Percentiles rank a stretch among this genome's conserved stretches.
These are phyloP conservation scores for Acanthamoeba quina DNA, from an alignment of 208 protist species.

Conservation along the genomic window DNA sequence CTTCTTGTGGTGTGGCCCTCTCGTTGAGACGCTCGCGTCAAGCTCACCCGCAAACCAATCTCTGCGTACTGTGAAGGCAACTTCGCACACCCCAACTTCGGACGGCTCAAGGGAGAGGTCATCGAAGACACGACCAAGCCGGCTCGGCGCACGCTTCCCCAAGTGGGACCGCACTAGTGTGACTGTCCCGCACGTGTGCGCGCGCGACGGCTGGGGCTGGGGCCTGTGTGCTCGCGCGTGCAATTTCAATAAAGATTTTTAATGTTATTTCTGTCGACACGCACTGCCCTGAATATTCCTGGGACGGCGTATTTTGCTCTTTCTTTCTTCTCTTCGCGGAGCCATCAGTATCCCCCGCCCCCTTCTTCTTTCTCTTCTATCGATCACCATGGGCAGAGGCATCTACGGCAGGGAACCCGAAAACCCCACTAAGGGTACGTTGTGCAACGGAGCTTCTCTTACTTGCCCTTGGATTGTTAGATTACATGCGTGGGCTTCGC, in stretches of 20 bases:
- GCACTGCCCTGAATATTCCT: not conserved
- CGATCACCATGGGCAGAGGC: conserved; percentile 49
- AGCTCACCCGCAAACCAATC: too few relatives aligned
- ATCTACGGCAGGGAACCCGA: conserved; percentile 82
- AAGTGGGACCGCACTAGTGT: not conserved
- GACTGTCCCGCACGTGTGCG: not conserved
- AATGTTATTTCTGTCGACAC: not conserved
- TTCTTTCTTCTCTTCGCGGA: conserved; percentile 64
- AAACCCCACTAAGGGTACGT: conserved; percentile 78
- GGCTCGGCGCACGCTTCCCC: not conserved
- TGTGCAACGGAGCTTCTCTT: too few relatives aligned
- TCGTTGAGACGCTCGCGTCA: too few relatives aligned
- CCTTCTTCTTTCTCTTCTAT: conserved; percentile 65
- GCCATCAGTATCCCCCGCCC: conserved; percentile 19
- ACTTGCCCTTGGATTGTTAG: not conserved
- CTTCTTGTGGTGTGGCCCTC: not conserved
- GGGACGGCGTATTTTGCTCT: not conserved
- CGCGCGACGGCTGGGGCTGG: too few relatives aligned
- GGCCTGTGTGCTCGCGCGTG: too few relatives aligned
- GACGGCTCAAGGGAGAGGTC: conserved; percentile 25
- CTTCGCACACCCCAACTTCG: conserved; percentile 41
- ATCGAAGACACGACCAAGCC: conserved; percentile 43
- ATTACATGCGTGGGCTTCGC: too few relatives aligned
- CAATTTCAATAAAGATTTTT: not conserved
- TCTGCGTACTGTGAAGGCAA: not conserved